Base-by-base conservation (phyloP, 441 rosid species). In the Gossypium trilobum region DNA sequence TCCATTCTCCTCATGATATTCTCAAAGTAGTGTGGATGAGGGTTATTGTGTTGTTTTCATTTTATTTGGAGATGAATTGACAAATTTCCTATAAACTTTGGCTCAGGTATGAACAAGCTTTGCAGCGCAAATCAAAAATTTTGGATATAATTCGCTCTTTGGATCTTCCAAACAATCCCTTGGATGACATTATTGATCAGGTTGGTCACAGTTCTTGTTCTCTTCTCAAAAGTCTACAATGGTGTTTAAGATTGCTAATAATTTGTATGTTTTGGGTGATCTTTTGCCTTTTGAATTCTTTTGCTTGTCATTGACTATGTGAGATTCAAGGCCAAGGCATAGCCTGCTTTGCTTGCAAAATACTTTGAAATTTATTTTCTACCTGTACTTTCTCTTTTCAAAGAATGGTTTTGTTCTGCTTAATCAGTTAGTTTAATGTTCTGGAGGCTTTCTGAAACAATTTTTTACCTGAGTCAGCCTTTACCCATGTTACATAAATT, bases 181-280 rank as follows among this genome's bases (percentile, higher is more conserved):
- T 95, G 85, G 99, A 95, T 85, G 98, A 95, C 81, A 88, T 95
- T 74, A 90, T 89, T 69, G 99, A 95, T 78, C 97, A 92, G 97
- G 99, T 95, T 74, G 48, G 57, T 20, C 16, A 25, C 55, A 46
- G 20, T 22, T 66, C 25, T 20, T 14, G 19, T 54, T 27, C 33
- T 71, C 48, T 69, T 63, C 80, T 51, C 67, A 16, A n/a, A n/a
- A 11, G 39, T 25, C 5, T 52, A 27, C 39, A 36, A 0, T 0
- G 2, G 13, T 25, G 48, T 39, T 16, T 27, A 29, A 22, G 14
- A 20, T 62, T 20, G 23, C 25, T 58, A 54, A 54, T 48, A 17
- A 23, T 62, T 62, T 61, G 4, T 71, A 36, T 70, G 23, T 70
- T 70, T n/a, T 10, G 13, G 50, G 68, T 19, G 48, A n/a, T 36